Conservation (phyloP, 306 rosid species). For the Alnus glutinosa region DNA sequence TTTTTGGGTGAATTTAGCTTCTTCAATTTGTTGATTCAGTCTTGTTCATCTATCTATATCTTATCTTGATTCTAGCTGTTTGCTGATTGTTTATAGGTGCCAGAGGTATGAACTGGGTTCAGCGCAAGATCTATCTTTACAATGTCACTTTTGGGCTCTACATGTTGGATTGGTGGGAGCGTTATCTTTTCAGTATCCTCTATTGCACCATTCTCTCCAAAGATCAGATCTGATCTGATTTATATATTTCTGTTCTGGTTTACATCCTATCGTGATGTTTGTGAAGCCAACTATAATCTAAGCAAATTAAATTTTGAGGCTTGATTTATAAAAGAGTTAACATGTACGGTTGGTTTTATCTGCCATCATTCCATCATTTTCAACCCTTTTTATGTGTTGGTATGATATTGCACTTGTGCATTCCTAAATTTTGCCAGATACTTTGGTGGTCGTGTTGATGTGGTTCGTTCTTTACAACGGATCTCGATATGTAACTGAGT, state of each 20-base stretch:
- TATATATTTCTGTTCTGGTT: neutral
- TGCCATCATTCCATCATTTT: neutral
- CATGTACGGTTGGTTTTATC: neutral
- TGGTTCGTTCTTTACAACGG: constrained; percentile 68
- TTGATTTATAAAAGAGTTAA: neutral
- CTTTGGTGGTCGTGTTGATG: constrained; percentile 64
- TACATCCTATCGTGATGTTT: neutral
- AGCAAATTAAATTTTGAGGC: neutral
- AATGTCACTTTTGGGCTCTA: constrained; percentile 92
- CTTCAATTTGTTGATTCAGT: neutral
- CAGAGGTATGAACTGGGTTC: constrained; percentile 76
- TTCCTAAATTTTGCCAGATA: constrained; percentile 60
- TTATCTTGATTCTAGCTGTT: neutral
- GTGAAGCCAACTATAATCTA: neutral
- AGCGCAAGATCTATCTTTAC: constrained; percentile 81
- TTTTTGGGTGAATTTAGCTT: neutral
- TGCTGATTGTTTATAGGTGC: neutral
- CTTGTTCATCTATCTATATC: neutral
- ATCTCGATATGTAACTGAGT: constrained; percentile 43
- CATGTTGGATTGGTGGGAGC: constrained; percentile 99
- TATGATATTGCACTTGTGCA: constrained; percentile 25
- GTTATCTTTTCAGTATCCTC: constrained; percentile 88
- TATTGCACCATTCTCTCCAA: neutral
- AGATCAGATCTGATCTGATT: constrained; percentile 28
- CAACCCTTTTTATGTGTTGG: neutral